phyloP scores from a whole-genome alignment of 73 alveolate species.

The Tetrahymena thermophila region DNA sequence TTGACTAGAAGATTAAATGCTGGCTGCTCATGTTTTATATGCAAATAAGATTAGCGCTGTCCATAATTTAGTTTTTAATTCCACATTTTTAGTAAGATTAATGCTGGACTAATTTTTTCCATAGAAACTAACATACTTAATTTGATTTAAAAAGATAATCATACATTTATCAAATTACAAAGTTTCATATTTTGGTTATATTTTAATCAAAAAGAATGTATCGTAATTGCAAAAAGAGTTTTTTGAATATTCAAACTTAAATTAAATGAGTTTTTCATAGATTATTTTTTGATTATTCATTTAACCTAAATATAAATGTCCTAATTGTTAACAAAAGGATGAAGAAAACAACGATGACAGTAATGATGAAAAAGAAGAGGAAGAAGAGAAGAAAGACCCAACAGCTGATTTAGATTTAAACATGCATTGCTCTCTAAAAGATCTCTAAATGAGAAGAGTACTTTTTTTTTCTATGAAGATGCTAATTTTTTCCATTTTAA shows the following conservation, averaged over 20 bases:
- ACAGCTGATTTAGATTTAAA: not conserved
- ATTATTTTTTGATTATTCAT: no score
- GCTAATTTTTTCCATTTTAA: not conserved
- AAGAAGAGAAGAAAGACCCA: not conserved
- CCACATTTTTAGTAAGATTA: not conserved
- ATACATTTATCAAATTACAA: no score
- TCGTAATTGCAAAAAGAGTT: not conserved
- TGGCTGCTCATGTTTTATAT: not conserved
- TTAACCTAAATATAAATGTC: not conserved
- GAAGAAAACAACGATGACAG: not conserved
- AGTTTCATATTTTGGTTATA: not conserved
- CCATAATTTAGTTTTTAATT: not conserved
- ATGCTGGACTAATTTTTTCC: not conserved
- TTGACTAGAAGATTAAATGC: not conserved
- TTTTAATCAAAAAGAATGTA: not conserved
- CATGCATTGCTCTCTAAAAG: not conserved
- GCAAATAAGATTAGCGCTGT: not conserved
- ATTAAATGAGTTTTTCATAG: not conserved
- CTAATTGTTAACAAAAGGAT: not conserved
- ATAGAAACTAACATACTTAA: no score
- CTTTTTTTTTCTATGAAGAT: not conserved
- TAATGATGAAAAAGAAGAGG: not conserved
- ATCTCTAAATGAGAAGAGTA: not conserved
- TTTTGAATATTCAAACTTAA: no score
- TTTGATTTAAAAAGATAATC: no score